phyloP scores from a whole-genome alignment of 2,329 filamentous ascomycete species.

The Myriosclerotinia curreyana region DNA sequence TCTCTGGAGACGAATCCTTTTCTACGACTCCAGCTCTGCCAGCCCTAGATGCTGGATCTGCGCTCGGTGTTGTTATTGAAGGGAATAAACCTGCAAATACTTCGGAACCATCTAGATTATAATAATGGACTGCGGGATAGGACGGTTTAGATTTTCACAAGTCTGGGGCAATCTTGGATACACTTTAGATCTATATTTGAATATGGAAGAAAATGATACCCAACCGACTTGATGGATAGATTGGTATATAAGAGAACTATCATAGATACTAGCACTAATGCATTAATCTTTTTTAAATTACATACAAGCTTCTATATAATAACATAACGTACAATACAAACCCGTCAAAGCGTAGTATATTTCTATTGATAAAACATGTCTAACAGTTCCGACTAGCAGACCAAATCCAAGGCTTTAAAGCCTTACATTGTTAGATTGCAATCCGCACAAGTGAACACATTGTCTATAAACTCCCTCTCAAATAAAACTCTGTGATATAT shows the following conservation, averaged over 20 bases:
- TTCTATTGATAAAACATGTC: neutral
- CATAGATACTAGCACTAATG: neutral
- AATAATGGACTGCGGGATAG: neutral
- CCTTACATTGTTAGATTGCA: too few relatives aligned
- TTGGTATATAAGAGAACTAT: constrained; percentile 7
- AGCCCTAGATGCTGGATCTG: constrained; percentile 38
- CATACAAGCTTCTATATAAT: constrained; percentile 1
- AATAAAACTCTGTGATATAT: neutral
- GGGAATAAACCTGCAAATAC: constrained; percentile 29
- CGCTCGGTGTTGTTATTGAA: constrained; percentile 41
- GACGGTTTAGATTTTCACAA: neutral
- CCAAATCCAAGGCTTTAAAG: too few relatives aligned
- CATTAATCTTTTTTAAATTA: neutral
- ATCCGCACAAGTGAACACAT: too few relatives aligned
- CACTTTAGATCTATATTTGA: neutral
- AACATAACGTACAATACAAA: neutral
- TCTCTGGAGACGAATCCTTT: constrained; percentile 58
- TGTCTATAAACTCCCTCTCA: neutral
- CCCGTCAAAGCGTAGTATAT: neutral
- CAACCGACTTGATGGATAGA: neutral
- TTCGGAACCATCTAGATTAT: constrained; percentile 24
- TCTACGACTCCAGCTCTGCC: constrained; percentile 36
- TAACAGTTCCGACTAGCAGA: too few relatives aligned
- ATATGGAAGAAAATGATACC: constrained; percentile 12
- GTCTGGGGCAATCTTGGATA: constrained; percentile 1